Evolutionary conservation across 176 grass and related monocot species (phyloP).

Genomic region (Leersia perrieri): DNA sequence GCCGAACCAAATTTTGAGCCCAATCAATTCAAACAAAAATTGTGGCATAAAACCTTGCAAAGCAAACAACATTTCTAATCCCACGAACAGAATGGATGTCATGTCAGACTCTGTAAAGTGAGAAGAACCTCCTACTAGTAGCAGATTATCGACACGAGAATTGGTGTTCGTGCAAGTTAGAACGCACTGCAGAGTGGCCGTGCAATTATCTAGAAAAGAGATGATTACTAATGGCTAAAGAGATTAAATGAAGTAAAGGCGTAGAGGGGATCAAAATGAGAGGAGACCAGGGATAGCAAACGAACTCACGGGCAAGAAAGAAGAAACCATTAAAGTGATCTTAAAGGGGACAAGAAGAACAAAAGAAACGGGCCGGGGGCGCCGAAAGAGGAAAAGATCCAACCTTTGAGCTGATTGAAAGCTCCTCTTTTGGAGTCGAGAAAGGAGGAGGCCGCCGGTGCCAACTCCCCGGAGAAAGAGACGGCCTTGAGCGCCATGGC

Average conservation of each 20-base stretch:
- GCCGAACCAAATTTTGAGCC: not conserved
- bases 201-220: not conserved
- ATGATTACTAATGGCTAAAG: not conserved
- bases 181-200: not conserved
- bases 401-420: constrained; percentile 64
- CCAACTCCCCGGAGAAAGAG: constrained; percentile 52
- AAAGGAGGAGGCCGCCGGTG: constrained; percentile 47
- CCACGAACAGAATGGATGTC: not conserved
- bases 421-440: constrained; percentile 52
- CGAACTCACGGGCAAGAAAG: not conserved
- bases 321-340: not conserved
- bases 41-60: not conserved
- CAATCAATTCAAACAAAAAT: not conserved
- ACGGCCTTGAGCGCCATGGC: constrained; percentile 68
- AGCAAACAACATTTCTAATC: not conserved
- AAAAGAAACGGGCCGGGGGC: not conserved
- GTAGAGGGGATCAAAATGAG: not conserved
- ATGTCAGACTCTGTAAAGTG: not conserved
- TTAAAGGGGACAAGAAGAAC: not conserved
- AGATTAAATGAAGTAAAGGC: not conserved
- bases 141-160: not conserved
- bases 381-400: constrained; percentile 26
- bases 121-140: not conserved
- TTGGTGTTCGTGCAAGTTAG: not conserved
- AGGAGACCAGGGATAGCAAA: not conserved